Percentiles rank a stretch among this genome's conserved stretches.
Conservation (phyloP, 257 asterid genomes). For the Scutellaria galericulata region DNA sequence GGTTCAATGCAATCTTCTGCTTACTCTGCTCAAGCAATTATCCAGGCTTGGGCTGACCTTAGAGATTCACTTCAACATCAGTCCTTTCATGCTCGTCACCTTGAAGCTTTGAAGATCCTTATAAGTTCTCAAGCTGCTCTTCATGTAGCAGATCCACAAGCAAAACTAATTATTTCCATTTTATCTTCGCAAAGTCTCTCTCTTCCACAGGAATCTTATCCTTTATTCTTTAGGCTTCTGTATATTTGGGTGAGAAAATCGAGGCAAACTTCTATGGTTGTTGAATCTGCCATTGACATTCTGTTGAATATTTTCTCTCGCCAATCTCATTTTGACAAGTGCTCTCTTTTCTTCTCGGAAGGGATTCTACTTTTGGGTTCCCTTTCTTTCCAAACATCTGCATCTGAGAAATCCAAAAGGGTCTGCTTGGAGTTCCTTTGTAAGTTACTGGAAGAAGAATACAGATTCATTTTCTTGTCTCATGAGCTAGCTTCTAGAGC, state of each 20-base stretch:
- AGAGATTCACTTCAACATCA: slow-evolving; percentile 63
- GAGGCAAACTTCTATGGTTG: slow-evolving; percentile 59
- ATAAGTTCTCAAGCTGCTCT: slow-evolving; percentile 62
- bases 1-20: slow-evolving; percentile 46
- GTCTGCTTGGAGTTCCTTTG: slow-evolving; percentile 74
- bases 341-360: slow-evolving; percentile 65
- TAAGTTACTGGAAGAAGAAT: slow-evolving; percentile 60
- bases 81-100: slow-evolving; percentile 59
- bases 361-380: slow-evolving; percentile 86
- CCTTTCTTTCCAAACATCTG: slow-evolving; percentile 56
- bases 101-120: slow-evolving; percentile 66
- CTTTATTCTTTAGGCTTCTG: slow-evolving; percentile 72
- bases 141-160: slow-evolving; percentile 93
- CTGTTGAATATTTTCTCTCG: slow-evolving; percentile 50
- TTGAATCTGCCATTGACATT: slow-evolving; percentile 60
- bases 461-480: slow-evolving; percentile 46
- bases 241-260: slow-evolving; percentile 88
- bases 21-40: slow-evolving; percentile 70
- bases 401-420: slow-evolving; percentile 65
- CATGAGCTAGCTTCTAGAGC: slow-evolving; percentile 58
- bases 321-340: slow-evolving; percentile 43
- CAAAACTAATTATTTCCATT: slow-evolving; percentile 72
- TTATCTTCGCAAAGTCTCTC: slow-evolving; percentile 58
- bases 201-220: slow-evolving; percentile 67
- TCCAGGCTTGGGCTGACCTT: slow-evolving; percentile 93